phyloP scores from a whole-genome alignment of 208 protist genomes.

The Balamuthia mandrillaris region DNA sequence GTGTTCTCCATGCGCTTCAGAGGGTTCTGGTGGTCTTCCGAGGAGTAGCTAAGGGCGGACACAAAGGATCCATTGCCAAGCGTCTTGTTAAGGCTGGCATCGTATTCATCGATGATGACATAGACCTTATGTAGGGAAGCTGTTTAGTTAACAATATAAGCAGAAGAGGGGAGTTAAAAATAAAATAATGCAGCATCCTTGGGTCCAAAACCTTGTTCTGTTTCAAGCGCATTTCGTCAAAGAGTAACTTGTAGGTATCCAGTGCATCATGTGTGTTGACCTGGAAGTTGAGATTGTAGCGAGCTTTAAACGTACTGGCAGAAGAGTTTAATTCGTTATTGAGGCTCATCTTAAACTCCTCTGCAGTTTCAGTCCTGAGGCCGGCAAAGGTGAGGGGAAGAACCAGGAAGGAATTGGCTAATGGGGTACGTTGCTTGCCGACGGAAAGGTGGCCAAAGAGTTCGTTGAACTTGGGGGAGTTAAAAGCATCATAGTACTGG shows the following conservation, averaged over 20 bases:
- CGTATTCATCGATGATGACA: conserved; percentile 24
- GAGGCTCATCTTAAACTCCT: not conserved
- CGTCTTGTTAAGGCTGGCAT: not conserved
- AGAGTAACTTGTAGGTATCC: not conserved
- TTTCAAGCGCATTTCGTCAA: not conserved
- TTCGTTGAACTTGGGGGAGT: not conserved
- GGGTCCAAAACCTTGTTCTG: not conserved
- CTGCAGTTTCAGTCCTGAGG: not conserved
- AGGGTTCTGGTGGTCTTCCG: not conserved
- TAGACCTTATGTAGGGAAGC: not conserved
- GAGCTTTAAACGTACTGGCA: not conserved
- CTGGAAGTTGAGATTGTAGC: not conserved
- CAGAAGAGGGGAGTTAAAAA: no score
- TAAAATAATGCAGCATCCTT: not conserved
- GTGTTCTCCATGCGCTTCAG: conserved; percentile 14
- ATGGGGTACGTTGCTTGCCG: not conserved
- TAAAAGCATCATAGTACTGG: not conserved
- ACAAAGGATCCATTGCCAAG: not conserved
- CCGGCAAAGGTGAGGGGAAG: not conserved
- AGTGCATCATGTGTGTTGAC: not conserved
- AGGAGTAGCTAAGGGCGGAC: not conserved
- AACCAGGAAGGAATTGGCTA: conserved; percentile 31
- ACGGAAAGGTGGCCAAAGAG: conserved; percentile 30
- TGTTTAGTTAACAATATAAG: not conserved
- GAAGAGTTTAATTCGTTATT: not conserved